Conservation (phyloP, 805 yeast genomes). For the Ogataea naganishii region DNA sequence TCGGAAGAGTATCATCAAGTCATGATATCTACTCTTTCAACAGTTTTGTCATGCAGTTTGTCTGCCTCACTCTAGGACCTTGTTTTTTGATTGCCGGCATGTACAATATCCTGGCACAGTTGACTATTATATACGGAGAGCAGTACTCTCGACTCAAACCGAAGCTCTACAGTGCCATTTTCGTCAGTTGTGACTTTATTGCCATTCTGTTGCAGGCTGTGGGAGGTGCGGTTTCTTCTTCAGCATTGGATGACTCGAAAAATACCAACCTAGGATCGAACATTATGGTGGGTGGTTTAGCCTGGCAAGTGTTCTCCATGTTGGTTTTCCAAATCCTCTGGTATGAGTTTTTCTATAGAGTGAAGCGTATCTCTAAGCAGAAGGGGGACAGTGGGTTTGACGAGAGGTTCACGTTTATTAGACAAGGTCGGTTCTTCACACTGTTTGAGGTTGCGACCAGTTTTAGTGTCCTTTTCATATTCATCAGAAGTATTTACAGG, state of each 20-base stretch:
- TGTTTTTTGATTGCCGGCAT: constrained; percentile 81
- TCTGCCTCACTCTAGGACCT: constrained; percentile 69
- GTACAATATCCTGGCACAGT: constrained; percentile 61
- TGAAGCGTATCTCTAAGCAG: constrained; percentile 19
- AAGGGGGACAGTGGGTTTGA: constrained; percentile 26
- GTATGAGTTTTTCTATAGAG: constrained; percentile 34
- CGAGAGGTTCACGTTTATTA: constrained; percentile 24
- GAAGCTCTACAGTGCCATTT: constrained; percentile 52
- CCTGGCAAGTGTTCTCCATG: constrained; percentile 69
- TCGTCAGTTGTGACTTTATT: constrained; percentile 56
- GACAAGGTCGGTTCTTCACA: constrained; percentile 28
- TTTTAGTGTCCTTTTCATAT: constrained; percentile 44
- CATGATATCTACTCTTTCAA: constrained; percentile 23
- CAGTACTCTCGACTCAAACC: constrained; percentile 45
- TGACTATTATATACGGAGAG: constrained; percentile 53
- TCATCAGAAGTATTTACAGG: constrained; percentile 64
- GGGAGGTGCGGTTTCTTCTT: constrained; percentile 71
- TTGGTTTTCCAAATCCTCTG: constrained; percentile 44
- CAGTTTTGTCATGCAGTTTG: constrained; percentile 54
- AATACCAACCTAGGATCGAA: constrained; percentile 41
- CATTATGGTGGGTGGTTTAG: constrained; percentile 71
- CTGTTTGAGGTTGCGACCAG: constrained; percentile 37
- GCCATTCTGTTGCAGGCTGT: constrained; percentile 60
- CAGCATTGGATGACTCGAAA: constrained; percentile 24
- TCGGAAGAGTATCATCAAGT: constrained; percentile 45